These are phyloP conservation scores for Suillus spraguei DNA, from an alignment of 768 basidiomycete species.

Conservation along the genomic window DNA sequence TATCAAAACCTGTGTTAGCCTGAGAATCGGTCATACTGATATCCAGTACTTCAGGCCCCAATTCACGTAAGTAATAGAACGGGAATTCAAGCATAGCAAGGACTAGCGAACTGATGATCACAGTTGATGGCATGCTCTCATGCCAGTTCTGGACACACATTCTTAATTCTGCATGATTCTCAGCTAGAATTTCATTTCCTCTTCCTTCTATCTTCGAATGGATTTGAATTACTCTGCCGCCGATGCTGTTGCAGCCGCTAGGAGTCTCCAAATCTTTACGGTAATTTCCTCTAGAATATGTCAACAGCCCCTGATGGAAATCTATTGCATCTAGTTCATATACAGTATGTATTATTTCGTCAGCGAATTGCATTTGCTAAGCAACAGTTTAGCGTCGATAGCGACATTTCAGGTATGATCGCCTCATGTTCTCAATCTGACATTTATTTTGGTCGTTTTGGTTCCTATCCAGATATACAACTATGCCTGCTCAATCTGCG, in stretches of 20 bases:
- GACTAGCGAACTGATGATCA: too few species aligned
- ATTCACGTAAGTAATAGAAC: not conserved
- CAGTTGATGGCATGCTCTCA: not conserved
- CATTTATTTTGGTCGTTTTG: not conserved
- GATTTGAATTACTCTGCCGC: not conserved
- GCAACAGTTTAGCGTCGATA: constrained; percentile 3
- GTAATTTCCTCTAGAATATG: not conserved
- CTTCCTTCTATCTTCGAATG: not conserved
- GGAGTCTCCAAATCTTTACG: constrained; percentile 4
- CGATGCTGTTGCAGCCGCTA: not conserved
- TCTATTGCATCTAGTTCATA: not conserved
- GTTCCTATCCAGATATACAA: constrained; percentile 3
- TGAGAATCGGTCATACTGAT: too few species aligned
- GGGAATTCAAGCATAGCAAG: not conserved
- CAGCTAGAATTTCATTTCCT: not conserved
- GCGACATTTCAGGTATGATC: constrained; percentile 10
- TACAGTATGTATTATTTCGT: constrained; percentile 2
- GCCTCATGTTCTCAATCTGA: not conserved
- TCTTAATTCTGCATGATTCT: constrained; percentile 1
- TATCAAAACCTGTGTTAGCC: too few species aligned
- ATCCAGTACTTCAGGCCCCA: not conserved
- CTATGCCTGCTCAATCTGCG: not conserved
- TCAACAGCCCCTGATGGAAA: not conserved
- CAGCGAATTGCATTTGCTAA: not conserved
- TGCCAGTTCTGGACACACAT: not conserved